Evolutionary conservation across 768 basidiomycete species (phyloP).

Genomic region (Crepidotus variabilis): DNA sequence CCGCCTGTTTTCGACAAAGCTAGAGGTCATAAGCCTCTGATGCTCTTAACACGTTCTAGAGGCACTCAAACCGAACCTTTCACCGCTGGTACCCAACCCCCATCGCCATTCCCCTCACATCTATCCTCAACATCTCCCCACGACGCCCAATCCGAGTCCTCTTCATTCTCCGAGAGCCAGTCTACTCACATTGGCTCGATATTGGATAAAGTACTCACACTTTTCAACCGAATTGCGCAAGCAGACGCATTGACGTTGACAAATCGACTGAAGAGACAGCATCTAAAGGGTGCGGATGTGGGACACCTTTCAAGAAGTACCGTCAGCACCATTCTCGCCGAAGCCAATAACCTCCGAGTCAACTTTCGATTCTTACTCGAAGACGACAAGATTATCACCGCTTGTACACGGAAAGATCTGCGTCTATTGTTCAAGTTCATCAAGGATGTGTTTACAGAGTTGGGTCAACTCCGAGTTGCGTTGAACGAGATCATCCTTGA

Average conservation of each 20-base stretch:
- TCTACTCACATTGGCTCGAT: constrained; percentile 55
- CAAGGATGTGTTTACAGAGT: constrained; percentile 79
- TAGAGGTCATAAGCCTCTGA: constrained; percentile 36
- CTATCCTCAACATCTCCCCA: constrained; percentile 40
- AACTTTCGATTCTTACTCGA: constrained; percentile 75
- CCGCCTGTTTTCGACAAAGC: constrained; percentile 29
- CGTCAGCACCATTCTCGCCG: constrained; percentile 67
- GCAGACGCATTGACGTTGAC: constrained; percentile 88
- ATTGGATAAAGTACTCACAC: constrained; percentile 57
- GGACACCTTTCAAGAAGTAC: constrained; percentile 83
- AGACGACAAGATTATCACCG: constrained; percentile 61
- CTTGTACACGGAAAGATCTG: constrained; percentile 77
- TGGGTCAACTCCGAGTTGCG: constrained; percentile 75
- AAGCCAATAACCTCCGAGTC: constrained; percentile 62
- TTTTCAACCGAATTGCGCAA: constrained; percentile 56
- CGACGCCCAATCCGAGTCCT: constrained; percentile 72
- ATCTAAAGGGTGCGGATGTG: constrained; percentile 81
- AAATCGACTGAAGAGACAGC: constrained; percentile 86
- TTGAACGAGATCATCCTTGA: constrained; percentile 91
- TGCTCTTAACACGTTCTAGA: constrained; percentile 58
- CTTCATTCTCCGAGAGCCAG: constrained; percentile 55
- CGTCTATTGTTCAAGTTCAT: constrained; percentile 78
- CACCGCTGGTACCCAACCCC: constrained; percentile 22
- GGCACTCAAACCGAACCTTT: constrained; percentile 66
- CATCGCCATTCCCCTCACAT: constrained; percentile 33